These are phyloP conservation scores for Hypoxylon sp. DNA, from an alignment of 2,329 filamentous ascomycete genomes.

Conservation along the genomic window DNA sequence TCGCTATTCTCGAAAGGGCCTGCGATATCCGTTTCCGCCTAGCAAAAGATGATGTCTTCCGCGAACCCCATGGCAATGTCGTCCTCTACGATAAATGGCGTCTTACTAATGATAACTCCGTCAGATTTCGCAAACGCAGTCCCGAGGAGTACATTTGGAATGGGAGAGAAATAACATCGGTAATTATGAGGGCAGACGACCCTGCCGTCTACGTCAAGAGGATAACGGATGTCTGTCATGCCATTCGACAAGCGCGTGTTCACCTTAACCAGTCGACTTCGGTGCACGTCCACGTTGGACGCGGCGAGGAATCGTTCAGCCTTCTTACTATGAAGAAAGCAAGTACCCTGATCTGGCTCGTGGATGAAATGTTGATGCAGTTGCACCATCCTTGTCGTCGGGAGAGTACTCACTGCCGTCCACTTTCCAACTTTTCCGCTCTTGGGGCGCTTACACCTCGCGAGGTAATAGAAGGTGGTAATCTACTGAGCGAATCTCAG, in stretches of 20 bases:
- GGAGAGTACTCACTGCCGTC: slow-evolving; percentile 22
- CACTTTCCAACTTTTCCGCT: slow-evolving; percentile 21
- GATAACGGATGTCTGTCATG: slow-evolving; percentile 40
- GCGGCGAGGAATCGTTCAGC: slow-evolving; percentile 46
- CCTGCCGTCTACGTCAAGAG: slow-evolving; percentile 17
- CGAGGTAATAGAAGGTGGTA: background rate
- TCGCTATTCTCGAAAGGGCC: slow-evolving; percentile 15
- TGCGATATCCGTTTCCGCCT: slow-evolving; percentile 28
- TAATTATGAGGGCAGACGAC: slow-evolving; percentile 37
- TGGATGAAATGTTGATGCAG: slow-evolving; percentile 38
- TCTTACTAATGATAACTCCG: slow-evolving; percentile 33
- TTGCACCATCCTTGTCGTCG: slow-evolving; percentile 47
- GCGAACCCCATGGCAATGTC: slow-evolving; percentile 35
- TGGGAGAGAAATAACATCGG: slow-evolving; percentile 44
- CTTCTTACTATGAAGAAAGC: slow-evolving; percentile 47
- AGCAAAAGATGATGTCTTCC: slow-evolving; percentile 30
- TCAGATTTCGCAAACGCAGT: slow-evolving; percentile 3
- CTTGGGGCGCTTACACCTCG: slow-evolving; percentile 13
- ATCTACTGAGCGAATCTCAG: background rate
- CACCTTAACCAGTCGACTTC: slow-evolving; percentile 43
- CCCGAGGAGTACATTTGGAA: slow-evolving; percentile 23
- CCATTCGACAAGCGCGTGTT: slow-evolving; percentile 39
- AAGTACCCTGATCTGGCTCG: slow-evolving; percentile 40
- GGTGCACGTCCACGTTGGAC: slow-evolving; percentile 48
- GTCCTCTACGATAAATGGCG: slow-evolving; percentile 44